Base-by-base conservation (phyloP, 805 yeast species). In the Saturnispora hagleri region DNA sequence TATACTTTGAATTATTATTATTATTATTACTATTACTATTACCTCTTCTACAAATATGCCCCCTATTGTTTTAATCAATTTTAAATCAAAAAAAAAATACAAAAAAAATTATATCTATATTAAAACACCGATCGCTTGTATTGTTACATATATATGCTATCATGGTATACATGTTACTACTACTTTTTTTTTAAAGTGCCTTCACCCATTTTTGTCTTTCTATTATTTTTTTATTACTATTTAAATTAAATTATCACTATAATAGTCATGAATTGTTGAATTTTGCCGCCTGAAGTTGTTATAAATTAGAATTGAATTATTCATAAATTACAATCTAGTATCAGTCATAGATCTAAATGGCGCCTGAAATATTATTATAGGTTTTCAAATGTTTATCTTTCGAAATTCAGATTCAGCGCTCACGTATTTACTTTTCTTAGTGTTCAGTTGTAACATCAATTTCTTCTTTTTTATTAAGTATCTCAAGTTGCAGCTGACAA, bases 1-100 rank as follows among this genome's bases (percentile, higher is more conserved):
- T 50, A 27, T 43, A 43, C 33, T 43, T 49, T 47, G 41, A 27
- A 40, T 47, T 40, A 27, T 31, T 31, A 31, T 31, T 31, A 31
- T 31, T 31, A 31, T 31, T 31, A 31, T 31, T 31, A 31, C 15
- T 31, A 31, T 31, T 31, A 31, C 34, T 31, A 31, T 47, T 47
- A 17, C 27, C 22, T 40, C 33, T 45, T 20, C 28, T 27, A 34
- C 42, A 47, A 38, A 20, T 40, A 28, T 24, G 42, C 42, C 42
- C 17, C 42, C 42, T 20, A 31, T 31, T 31, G 42, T 38, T 38
- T 38, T 38, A 38, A 38, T 38, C 42, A 38, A 38, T 38, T 38
- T 38, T 38, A 38, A 38, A 38, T 24, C n/a, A 38, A 18, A 38
- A 20, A 35, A 35, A 35, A 35, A 38, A 38, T 38, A 18, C 42